Conservation (phyloP, 75 land plant genomes). For the Larix kaempferi region DNA sequence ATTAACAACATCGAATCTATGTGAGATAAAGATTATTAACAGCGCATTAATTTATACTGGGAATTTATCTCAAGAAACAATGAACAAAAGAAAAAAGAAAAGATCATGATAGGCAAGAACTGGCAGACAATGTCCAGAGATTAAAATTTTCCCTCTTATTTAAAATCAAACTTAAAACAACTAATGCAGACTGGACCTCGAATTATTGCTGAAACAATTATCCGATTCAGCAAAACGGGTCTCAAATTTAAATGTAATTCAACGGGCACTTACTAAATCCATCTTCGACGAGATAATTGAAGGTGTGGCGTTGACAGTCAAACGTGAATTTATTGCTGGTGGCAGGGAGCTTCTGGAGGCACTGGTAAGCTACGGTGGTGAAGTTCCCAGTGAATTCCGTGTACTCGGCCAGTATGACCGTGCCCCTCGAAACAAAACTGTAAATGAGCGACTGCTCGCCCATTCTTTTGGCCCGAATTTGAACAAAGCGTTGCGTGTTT, state of each 20-base stretch:
- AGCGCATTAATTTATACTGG: neutral
- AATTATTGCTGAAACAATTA: too few relatives aligned
- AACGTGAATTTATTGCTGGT: slow-evolving; percentile 77
- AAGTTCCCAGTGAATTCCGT: slow-evolving; percentile 69
- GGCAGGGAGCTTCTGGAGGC: slow-evolving; percentile 66
- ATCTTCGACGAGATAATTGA: slow-evolving; percentile 69
- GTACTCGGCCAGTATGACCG: slow-evolving; percentile 53
- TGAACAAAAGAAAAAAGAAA: neutral
- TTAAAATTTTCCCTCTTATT: too few relatives aligned
- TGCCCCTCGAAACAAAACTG: slow-evolving; percentile 62
- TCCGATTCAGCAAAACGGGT: too few relatives aligned
- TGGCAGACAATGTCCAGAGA: too few relatives aligned
- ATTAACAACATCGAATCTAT: too few relatives aligned
- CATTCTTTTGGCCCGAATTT: slow-evolving; percentile 10
- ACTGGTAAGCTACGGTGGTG: slow-evolving; percentile 51
- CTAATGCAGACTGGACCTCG: too few relatives aligned
- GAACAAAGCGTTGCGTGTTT: too few relatives aligned
- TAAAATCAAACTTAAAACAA: too few relatives aligned
- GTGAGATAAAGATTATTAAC: neutral
- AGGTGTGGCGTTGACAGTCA: slow-evolving; percentile 65
- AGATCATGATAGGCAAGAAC: too few relatives aligned
- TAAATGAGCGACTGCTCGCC: slow-evolving; percentile 54
- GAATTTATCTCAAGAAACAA: neutral
- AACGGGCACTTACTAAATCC: slow-evolving; percentile 45
- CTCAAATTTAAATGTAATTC: too few relatives aligned